Evolutionary conservation across 805 yeast genomes (phyloP).

Genomic region (Lachancea sp.): DNA sequence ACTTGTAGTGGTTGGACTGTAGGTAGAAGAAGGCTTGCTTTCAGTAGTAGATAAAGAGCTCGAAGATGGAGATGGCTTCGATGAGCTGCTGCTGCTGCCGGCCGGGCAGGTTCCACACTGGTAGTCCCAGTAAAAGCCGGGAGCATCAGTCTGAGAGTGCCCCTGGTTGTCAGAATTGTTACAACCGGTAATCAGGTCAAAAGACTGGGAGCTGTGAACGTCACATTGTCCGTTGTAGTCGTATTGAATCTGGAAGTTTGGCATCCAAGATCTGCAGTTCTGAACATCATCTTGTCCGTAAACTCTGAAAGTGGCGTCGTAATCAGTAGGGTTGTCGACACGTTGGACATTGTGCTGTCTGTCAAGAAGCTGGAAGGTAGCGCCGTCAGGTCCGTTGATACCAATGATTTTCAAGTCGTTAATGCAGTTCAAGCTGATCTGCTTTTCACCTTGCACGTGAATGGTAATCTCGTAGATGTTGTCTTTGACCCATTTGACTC

Average conservation of each 20-base stretch:
- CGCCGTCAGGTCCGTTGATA: slow-evolving; percentile 23
- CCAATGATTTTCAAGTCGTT: slow-evolving; percentile 25
- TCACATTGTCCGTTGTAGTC: slow-evolving; percentile 27
- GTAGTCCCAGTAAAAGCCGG: slow-evolving; percentile 22
- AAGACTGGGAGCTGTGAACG: slow-evolving; percentile 14
- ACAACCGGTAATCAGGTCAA: slow-evolving; percentile 27
- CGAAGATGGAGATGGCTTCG: not conserved
- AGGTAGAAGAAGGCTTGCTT: not conserved
- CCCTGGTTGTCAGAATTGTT: slow-evolving; percentile 21
- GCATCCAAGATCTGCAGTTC: slow-evolving; percentile 17
- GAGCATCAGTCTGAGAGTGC: slow-evolving; percentile 27
- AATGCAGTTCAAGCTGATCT: slow-evolving; percentile 11
- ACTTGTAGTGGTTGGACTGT: not conserved
- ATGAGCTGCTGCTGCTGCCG: not conserved
- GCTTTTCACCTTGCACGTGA: slow-evolving; percentile 14
- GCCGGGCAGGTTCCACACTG: not conserved
- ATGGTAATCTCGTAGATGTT: slow-evolving; percentile 14
- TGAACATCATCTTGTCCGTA: slow-evolving; percentile 14
- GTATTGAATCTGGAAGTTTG: slow-evolving; percentile 29
- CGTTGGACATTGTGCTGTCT: slow-evolving; percentile 17
- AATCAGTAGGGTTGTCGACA: slow-evolving; percentile 25
- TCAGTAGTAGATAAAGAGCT: not conserved
- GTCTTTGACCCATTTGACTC: slow-evolving; percentile 13
- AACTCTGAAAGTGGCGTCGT: slow-evolving; percentile 25
- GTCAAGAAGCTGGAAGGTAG: slow-evolving; percentile 21